Evolutionary conservation across 2,329 filamentous ascomycete species (phyloP).

Genomic region (Aspergillus costaricaensis): DNA sequence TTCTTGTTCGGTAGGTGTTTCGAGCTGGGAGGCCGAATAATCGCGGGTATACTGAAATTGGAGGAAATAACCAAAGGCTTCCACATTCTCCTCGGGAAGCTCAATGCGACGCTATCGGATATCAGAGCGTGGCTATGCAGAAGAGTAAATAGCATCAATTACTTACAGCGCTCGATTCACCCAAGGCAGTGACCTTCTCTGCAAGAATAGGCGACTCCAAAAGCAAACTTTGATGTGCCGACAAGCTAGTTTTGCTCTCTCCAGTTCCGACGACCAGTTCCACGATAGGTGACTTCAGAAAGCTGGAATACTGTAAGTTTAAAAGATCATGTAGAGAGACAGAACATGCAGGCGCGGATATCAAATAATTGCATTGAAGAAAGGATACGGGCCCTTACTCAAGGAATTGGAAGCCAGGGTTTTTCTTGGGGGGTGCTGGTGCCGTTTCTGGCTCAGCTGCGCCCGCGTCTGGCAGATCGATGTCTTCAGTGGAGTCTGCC

Average conservation of each 20-base stretch:
- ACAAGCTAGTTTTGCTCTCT: conserved; percentile 64
- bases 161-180: conserved; percentile 62
- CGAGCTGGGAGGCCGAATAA: conserved; percentile 71
- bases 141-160: background rate
- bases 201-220: conserved; percentile 73
- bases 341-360: too few species aligned
- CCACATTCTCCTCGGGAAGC: conserved; percentile 67
- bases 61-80: conserved; percentile 75
- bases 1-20: conserved; percentile 65
- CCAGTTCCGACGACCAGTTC: conserved; percentile 66
- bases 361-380: background rate
- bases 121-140: background rate
- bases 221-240: conserved; percentile 78
- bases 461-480: conserved; percentile 23
- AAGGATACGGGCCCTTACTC: conserved; percentile 26
- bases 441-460: conserved; percentile 18
- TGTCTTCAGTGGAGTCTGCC: conserved; percentile 24
- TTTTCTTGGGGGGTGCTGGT: conserved; percentile 24
- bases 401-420: conserved; percentile 28
- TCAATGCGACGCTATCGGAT: conserved; percentile 64
- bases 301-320: background rate
- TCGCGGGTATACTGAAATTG: conserved; percentile 83
- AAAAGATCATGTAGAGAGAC: background rate
- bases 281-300: conserved; percentile 67
- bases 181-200: conserved; percentile 63